phyloP scores from a whole-genome alignment of 2,329 filamentous ascomycete species.

The Sporothrix luriei region DNA sequence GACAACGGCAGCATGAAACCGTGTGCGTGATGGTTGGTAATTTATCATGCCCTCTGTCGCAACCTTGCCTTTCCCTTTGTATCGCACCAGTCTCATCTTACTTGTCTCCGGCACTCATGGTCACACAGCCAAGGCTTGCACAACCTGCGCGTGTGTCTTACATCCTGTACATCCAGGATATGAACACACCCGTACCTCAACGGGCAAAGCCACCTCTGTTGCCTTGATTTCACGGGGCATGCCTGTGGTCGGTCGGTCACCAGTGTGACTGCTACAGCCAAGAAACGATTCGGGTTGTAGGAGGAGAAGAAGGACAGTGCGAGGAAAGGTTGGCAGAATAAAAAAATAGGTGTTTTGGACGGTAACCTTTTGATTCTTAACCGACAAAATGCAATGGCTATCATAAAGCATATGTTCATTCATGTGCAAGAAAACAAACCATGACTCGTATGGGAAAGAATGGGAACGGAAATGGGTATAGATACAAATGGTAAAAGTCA shows the following conservation, averaged over 20 bases:
- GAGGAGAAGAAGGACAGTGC: constrained; percentile 11
- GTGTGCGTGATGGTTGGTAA: background rate
- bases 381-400: constrained; percentile 2
- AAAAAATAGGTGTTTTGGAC: background rate
- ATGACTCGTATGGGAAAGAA: no score
- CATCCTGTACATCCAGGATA: background rate
- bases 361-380: background rate
- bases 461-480: background rate
- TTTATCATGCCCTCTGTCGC: background rate
- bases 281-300: background rate
- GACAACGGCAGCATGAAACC: background rate
- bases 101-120: background rate
- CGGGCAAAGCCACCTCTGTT: background rate
- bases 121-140: constrained; percentile 16
- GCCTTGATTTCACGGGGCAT: background rate
- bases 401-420: constrained; percentile 4
- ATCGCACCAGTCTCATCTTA: background rate
- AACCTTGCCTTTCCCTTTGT: background rate
- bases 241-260: constrained; percentile 3
- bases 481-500: background rate
- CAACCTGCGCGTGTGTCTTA: constrained; percentile 11
- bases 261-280: background rate
- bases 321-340: background rate
- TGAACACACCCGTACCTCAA: background rate
- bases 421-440: background rate